Evolutionary conservation across 129 eudicot genomes (phyloP).

Genomic region (Kitagawia praeruptora): DNA sequence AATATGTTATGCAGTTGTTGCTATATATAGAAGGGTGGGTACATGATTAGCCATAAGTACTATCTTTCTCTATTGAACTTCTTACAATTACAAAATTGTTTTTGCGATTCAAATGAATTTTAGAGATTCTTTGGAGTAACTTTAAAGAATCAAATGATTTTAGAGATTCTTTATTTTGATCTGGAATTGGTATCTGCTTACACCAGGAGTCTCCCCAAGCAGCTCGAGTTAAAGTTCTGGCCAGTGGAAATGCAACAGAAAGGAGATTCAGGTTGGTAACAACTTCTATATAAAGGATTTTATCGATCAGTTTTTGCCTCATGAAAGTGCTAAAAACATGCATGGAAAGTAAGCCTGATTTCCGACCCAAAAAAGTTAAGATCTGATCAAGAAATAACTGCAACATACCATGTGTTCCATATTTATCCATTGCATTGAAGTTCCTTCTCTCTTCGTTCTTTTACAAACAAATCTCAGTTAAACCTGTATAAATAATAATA

Average conservation of each 20-base stretch:
- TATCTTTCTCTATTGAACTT: neutral
- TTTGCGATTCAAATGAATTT: neutral
- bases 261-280: conserved; percentile 75
- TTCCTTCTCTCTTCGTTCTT: neutral
- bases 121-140: neutral
- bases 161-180: neutral
- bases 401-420: neutral
- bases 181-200: no score
- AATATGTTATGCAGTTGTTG: neutral
- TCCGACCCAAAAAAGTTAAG: neutral
- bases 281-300: neutral
- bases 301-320: neutral
- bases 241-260: conserved; percentile 98
- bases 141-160: no score
- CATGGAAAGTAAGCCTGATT: neutral
- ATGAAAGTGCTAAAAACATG: neutral
- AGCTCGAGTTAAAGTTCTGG: conserved; percentile 93
- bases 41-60: neutral
- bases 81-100: neutral
- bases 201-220: conserved; percentile 99
- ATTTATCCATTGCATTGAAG: neutral
- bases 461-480: neutral
- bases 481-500: no score
- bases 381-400: neutral
- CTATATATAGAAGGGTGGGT: neutral